Conservation (phyloP, 805 yeast species). For the Yarrowia sp. region DNA sequence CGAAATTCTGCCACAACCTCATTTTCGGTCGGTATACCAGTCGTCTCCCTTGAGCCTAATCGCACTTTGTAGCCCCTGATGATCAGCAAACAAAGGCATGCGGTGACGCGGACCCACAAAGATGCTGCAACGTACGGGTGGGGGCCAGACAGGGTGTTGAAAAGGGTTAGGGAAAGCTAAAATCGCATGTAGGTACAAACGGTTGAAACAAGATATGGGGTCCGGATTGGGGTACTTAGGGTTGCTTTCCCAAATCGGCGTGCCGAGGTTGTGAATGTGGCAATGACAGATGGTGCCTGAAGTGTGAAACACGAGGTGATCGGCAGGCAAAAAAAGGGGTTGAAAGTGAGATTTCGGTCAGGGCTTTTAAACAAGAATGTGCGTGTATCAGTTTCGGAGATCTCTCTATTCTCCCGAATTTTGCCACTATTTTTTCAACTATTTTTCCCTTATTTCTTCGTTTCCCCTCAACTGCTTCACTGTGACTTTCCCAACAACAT, state of each 20-base stretch:
- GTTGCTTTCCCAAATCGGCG: neutral
- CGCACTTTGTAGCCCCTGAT: constrained; percentile 1
- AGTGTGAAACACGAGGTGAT: neutral
- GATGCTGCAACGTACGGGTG: constrained; percentile 16
- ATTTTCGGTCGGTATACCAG: too few species aligned
- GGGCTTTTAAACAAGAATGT: neutral
- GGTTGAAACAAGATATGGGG: constrained; percentile 14
- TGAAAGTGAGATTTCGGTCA: neutral
- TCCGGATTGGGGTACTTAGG: neutral
- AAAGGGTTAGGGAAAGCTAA: neutral
- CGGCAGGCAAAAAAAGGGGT: neutral
- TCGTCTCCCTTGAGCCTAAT: neutral
- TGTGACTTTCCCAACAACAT: too few species aligned
- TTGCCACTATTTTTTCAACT: too few species aligned
- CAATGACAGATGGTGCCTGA: neutral
- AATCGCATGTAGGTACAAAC: constrained; percentile 15
- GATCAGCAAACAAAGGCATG: constrained; percentile 16
- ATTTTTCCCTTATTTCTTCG: too few species aligned
- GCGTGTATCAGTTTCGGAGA: too few species aligned
- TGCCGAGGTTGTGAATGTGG: constrained; percentile 7
- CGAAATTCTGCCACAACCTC: too few species aligned
- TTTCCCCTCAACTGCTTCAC: too few species aligned
- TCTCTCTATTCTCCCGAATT: too few species aligned
- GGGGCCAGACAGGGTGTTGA: neutral
- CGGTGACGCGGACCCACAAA: constrained; percentile 14